These are phyloP conservation scores for Pisolithus sp. DNA, from an alignment of 768 basidiomycete genomes.

Conservation along the genomic window DNA sequence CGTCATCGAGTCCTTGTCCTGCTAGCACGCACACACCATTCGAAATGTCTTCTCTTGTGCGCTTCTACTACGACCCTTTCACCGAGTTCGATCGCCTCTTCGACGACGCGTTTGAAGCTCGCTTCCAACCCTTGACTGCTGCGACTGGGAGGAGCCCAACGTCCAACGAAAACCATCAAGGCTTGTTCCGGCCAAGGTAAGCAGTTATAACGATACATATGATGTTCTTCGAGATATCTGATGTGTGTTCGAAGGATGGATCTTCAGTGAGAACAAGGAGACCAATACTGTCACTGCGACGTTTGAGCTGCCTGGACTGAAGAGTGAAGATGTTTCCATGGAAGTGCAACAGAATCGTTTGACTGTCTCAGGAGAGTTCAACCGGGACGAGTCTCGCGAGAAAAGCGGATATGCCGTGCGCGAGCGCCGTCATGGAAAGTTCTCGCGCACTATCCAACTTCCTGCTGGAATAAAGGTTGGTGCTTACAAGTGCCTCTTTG, in stretches of 20 bases:
- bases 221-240: too few relatives aligned
- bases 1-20: not conserved
- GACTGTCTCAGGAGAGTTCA: constrained; percentile 45
- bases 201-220: not conserved
- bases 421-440: constrained; percentile 44
- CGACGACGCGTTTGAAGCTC: constrained; percentile 30
- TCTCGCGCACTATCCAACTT: constrained; percentile 42
- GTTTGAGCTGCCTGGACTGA: constrained; percentile 54
- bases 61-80: constrained; percentile 33
- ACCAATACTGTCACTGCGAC: constrained; percentile 45
- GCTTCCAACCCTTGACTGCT: constrained; percentile 13
- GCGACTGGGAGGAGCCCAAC: constrained; percentile 1
- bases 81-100: constrained; percentile 40
- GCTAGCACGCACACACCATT: not conserved
- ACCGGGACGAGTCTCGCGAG: constrained; percentile 26
- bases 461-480: constrained; percentile 45
- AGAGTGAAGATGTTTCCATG: constrained; percentile 44
- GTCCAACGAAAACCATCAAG: constrained; percentile 3
- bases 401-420: constrained; percentile 30
- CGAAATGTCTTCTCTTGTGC: constrained; percentile 20
- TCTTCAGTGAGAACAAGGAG: constrained; percentile 43
- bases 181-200: constrained; percentile 27
- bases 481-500: not conserved
- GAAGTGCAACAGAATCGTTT: constrained; percentile 46
- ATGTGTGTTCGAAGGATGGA: constrained; percentile 38